Base-by-base conservation (phyloP, 1,139 yeast species). In the Pichia sp. region DNA sequence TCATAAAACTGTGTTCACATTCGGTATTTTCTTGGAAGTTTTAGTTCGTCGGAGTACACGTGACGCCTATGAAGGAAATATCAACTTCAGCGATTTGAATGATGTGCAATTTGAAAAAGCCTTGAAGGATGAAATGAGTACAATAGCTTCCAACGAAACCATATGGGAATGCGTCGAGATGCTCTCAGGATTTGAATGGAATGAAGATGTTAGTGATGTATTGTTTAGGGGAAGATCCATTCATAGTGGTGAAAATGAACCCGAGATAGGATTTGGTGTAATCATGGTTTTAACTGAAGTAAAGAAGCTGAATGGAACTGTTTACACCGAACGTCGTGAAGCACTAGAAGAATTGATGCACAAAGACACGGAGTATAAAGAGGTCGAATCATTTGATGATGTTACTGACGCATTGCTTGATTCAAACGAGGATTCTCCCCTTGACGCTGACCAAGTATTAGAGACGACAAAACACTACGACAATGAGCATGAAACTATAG, bases 21-120 rank as follows among this genome's bases (percentile, higher is more conserved):
- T 50, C 49, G 54, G 57, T 10, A 48, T 58, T 29, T 57, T 59
- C 14, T 16, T 58, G n/a, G 62, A 59, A 48, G 58, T 58, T 24
- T 54, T 59, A 9, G 29, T 57, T 10, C 49, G 62, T 31, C 43
- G 52, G 7, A 53, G 55, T 4, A 29, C 24, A 9, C 49, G 59
- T 20, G 45, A 31, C 36, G 14, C 17, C 27, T 17, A 42, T 29
- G 27, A 16, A 12, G 38, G 27, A 9, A 31, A 42, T 6, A 5
- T 24, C 10, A 34, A 36, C 2, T 33, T 44, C 4, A 29, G 46
- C 33, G 29, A 33, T 33, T 31, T 55, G 12, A 55, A 46, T 48
- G 20, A 8, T 16, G 14, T 16, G 1, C 27, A 45, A 7, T 55
- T 45, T 44, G 24, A 46, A n/a, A 45, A n/a, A 42, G 33, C 27